Conservation (phyloP, 768 basidiomycete species). For the Phaeotremella fagi region DNA sequence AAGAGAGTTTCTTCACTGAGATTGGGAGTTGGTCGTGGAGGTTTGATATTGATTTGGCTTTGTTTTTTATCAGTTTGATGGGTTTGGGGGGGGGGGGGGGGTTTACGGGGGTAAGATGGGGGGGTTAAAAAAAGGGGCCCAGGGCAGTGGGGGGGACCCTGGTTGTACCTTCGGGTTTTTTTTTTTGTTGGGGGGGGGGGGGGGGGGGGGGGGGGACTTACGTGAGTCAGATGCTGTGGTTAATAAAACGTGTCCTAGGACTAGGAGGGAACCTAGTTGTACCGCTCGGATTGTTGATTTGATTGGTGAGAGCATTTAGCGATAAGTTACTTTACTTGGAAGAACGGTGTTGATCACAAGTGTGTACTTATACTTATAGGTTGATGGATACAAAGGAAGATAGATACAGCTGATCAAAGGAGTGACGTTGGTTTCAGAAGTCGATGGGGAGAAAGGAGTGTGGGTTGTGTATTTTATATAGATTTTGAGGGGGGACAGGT, state of each 20-base stretch:
- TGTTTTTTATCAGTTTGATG: no score
- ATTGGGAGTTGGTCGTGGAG: neutral
- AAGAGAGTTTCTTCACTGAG: constrained; percentile 16
- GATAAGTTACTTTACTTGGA: constrained; percentile 1
- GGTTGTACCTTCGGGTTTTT: no score
- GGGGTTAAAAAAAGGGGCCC: neutral
- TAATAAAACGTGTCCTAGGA: constrained; percentile 23
- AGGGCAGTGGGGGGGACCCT: no score
- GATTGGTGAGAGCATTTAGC: neutral
- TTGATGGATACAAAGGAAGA: no score
- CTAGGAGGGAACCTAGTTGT: constrained; percentile 8
- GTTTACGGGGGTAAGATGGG: neutral
- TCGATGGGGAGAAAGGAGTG: no score
- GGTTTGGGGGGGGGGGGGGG: no score
- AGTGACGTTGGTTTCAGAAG: no score
- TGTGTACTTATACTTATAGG: no score
- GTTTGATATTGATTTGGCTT: neutral
- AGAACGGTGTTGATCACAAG: neutral
- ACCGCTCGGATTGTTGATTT: neutral
- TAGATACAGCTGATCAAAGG: no score
- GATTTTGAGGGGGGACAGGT: no score
- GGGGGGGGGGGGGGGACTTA: constrained; percentile 7
- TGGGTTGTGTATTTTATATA: no score
- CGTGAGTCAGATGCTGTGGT: constrained; percentile 12
- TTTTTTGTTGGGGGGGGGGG: neutral